Percentiles rank a stretch among this genome's conserved stretches.
Conservation (phyloP, 306 rosid genomes). For the Vicia sativa region DNA sequence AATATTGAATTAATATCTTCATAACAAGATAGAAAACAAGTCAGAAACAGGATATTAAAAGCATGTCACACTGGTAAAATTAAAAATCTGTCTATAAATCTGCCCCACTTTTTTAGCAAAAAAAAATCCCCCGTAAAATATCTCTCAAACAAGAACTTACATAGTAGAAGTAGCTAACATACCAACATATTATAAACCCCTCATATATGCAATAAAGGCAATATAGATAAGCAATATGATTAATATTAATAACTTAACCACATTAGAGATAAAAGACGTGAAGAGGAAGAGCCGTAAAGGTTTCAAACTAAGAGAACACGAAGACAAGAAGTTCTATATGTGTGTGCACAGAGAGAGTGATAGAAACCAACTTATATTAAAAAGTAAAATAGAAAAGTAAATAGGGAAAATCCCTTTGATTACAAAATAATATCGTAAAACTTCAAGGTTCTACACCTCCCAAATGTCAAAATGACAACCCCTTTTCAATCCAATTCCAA, state of each 20-base stretch:
- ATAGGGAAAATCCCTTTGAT: too few relatives aligned
- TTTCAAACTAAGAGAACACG: constrained; percentile 25
- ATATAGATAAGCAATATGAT: neutral
- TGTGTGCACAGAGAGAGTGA: neutral
- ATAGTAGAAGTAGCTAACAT: constrained; percentile 18
- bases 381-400: too few relatives aligned
- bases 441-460: too few relatives aligned
- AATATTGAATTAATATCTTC: constrained; percentile 75
- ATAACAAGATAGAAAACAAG: constrained; percentile 33
- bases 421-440: too few relatives aligned
- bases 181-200: neutral
- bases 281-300: constrained; percentile 28
- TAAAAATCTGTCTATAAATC: constrained; percentile 2
- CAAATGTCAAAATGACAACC: too few relatives aligned
- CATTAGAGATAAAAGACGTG: neutral
- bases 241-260: constrained; percentile 5
- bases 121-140: constrained; percentile 14
- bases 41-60: constrained; percentile 21
- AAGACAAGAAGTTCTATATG: neutral
- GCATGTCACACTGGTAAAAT: constrained; percentile 18
- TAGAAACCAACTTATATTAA: too few relatives aligned
- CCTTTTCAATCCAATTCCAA: too few relatives aligned
- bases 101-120: constrained; percentile 12
- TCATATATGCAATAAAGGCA: too few relatives aligned
- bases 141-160: constrained; percentile 24